Conservation (phyloP, 805 yeast species). For the Saccharomycopsis sp. region DNA sequence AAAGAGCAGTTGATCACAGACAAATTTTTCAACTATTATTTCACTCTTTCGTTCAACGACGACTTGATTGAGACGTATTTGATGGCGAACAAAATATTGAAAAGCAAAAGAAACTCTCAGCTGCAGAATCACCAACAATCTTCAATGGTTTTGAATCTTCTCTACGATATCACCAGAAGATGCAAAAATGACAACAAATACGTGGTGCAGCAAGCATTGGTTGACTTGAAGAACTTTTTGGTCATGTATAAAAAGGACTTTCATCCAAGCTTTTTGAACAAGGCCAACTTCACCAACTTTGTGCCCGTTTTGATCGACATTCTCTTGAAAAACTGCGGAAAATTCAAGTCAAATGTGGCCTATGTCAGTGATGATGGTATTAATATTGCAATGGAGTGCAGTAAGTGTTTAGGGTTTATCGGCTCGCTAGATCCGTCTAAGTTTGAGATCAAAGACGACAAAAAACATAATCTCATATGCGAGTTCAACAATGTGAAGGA, state of each 20-base stretch:
- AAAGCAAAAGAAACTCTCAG: slow-evolving; percentile 27
- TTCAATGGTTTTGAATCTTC: slow-evolving; percentile 27
- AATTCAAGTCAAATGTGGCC: slow-evolving; percentile 40
- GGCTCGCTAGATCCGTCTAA: slow-evolving; percentile 47
- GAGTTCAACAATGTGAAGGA: slow-evolving; percentile 61
- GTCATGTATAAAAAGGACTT: slow-evolving; percentile 43
- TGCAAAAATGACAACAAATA: slow-evolving; percentile 57
- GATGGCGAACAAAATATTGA: slow-evolving; percentile 26
- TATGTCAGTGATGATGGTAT: not conserved
- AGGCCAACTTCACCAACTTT: slow-evolving; percentile 28
- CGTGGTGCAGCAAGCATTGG: slow-evolving; percentile 66
- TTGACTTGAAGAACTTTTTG: slow-evolving; percentile 52
- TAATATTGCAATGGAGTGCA: slow-evolving; percentile 49
- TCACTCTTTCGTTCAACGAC: slow-evolving; percentile 42
- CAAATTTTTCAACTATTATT: slow-evolving; percentile 45
- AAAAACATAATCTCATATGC: slow-evolving; percentile 44
- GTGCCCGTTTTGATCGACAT: slow-evolving; percentile 45
- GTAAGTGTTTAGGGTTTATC: slow-evolving; percentile 63
- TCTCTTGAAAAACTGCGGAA: slow-evolving; percentile 49
- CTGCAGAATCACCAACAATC: not conserved
- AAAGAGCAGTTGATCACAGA: slow-evolving; percentile 30
- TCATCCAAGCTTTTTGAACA: slow-evolving; percentile 38
- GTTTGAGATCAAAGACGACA: slow-evolving; percentile 32
- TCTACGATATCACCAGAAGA: slow-evolving; percentile 49
- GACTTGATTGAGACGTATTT: slow-evolving; percentile 31